Base-by-base conservation (phyloP, 2,329 filamentous ascomycete species). In the Elsinoe ampelina region DNA sequence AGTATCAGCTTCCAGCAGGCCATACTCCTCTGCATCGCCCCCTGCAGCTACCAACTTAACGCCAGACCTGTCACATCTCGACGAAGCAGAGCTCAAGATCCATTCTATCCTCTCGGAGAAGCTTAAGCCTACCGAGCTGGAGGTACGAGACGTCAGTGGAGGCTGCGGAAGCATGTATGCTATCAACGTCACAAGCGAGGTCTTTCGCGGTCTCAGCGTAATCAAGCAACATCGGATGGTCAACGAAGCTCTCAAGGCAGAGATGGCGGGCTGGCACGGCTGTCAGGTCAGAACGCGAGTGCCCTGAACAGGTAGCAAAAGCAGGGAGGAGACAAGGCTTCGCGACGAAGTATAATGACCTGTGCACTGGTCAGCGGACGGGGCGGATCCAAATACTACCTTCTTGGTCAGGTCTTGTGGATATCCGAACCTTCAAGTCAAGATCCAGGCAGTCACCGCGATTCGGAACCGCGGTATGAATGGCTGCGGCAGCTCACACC, bases 161-260 rank as follows among this genome's bases (percentile, higher is more conserved):
- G 88, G 88, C 30, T 95, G 88, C 72, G 88, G 88, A 8, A 87
- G 84, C 66, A 93, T 93, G 89, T 93, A 93, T 73, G 85, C 83
- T 57, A 85, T 95, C 62, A 85, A 91, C 65, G 83, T 93, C 61
- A 79, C 83, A 48, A 87, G 85, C 6, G 77, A 82, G 47, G 79
- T 77, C 64, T 95, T 95, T 71, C 77, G 78, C 55, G 89, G 87
- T 47, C 70, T 83, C 63, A 79, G 76, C 51, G 83, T 91, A 69
- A 80, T 95, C 59, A 88, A 88, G 77, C 88, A 93, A 74, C 88
- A 93, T 72, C 78, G 87, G 59, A 77, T 92, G 72, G 88, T 95
- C 52, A 92, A 92, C 67, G 75, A 81, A 17, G 80, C 85, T 15
- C 75, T 95, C 30, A 83, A 81, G 3, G 86, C 91, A 54, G 77